Base-by-base conservation (phyloP, 306 rosid species). In the Hylodesmum podocarpum region DNA sequence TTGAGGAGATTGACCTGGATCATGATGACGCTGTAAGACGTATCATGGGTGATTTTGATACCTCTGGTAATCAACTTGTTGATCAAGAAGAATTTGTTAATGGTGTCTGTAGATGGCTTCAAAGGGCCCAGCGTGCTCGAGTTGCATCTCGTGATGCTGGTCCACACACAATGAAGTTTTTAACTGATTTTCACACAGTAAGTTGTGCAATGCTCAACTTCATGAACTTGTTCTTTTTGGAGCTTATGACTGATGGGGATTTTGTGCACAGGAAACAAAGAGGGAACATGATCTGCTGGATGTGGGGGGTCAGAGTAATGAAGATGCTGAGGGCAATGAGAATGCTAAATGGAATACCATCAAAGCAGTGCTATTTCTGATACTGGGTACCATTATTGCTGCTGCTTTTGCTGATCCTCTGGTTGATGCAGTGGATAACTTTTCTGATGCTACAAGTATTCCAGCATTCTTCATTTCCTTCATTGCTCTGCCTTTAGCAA, bases 381-480 rank as follows among this genome's bases (percentile, higher is more conserved):
- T 92, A 57, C 53, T 92, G 1, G 99, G 99, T 77, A 24, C 97
- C 53, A 73, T 83, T 70, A 88, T 95, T 66, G 99, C 99, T 0
- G 99, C 90, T 49, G 89, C 78, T 18, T 83, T 82, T 53, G 99
- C 99, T 22, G 97, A 92, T 81, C 97, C 99, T 14, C 81, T 95
- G 70, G 97, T 95, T 41, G 99, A 92, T 51, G 96, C 76, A 1
- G 99, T 95, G 8, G 91, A 95, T 82, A 87, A 89, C 82, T 95
- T 95, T 53, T 92, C 99, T 16, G 83, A 70, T n/a, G 99, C 99
- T 66, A 91, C 97, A 0, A 79, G 77, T 43, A 95, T 95, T 87
- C 99, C 97, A 7, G 91, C 93, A 16, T 95, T 95, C 91, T 95
- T 95, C 88, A 87, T 95, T 85, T 95, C 99, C 7, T 95, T 95